phyloP scores from a whole-genome alignment of 2,329 filamentous ascomycete species.

The Colletotrichum camelliae region DNA sequence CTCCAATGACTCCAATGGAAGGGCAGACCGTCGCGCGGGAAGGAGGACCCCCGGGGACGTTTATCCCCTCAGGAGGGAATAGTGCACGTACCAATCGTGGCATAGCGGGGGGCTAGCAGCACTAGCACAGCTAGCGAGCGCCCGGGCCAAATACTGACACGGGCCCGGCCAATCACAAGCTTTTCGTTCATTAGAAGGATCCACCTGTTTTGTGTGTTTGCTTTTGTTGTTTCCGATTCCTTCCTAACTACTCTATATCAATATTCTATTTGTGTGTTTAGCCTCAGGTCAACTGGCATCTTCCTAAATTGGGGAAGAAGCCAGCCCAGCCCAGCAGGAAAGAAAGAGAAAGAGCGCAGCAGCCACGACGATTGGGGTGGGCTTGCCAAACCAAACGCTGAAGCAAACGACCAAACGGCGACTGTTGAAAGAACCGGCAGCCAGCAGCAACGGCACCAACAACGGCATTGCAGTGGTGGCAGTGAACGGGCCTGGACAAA shows the following conservation, averaged over 20 bases:
- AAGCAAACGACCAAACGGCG: neutral
- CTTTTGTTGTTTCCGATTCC: too few relatives aligned
- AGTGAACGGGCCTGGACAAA: neutral
- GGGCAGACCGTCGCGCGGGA: neutral
- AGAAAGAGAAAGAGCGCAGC: neutral
- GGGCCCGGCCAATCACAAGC: constrained; percentile 14
- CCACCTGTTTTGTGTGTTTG: neutral
- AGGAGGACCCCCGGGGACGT: neutral
- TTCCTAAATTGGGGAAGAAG: neutral
- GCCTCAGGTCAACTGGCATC: neutral
- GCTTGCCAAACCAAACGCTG: neutral
- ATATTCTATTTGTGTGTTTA: neutral
- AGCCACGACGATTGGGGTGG: neutral
- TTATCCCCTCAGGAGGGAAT: neutral
- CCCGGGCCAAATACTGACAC: neutral
- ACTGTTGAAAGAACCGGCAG: neutral
- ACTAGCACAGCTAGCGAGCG: neutral
- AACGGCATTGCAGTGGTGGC: neutral
- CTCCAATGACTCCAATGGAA: neutral
- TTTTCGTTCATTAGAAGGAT: neutral
- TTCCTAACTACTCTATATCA: too few relatives aligned
- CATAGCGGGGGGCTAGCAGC: neutral
- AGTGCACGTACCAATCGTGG: neutral
- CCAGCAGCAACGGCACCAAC: neutral
- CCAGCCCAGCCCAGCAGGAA: neutral